A percentile compares a stretch with the other conserved stretches of the same genome.
These are phyloP conservation scores for Raddia distichophylla DNA, from an alignment of 176 grass and related monocot genomes.

Conservation along the genomic window DNA sequence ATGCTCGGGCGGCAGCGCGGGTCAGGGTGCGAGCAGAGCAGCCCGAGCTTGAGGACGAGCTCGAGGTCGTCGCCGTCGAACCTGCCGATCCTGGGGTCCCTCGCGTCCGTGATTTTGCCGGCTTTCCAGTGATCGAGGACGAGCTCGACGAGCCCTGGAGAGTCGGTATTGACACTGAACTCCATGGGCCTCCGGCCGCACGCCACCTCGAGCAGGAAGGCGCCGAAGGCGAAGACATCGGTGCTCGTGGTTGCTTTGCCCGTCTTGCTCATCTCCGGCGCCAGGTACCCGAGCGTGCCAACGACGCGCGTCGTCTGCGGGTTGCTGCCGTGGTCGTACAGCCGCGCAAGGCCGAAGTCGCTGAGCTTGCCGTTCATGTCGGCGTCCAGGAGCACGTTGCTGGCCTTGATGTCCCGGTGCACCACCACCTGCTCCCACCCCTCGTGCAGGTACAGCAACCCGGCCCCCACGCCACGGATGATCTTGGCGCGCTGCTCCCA, in stretches of 20 bases:
- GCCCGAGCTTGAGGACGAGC: slow-evolving; percentile 69
- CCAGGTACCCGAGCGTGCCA: slow-evolving; percentile 72
- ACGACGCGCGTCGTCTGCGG: slow-evolving; percentile 57
- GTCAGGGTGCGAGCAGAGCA: slow-evolving; percentile 78
- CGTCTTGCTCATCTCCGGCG: slow-evolving; percentile 83
- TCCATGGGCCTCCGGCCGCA: slow-evolving; percentile 61
- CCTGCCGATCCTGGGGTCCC: slow-evolving; percentile 48
- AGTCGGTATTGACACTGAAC: slow-evolving; percentile 9
- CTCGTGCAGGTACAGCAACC: slow-evolving; percentile 80
- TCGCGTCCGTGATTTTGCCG: slow-evolving; percentile 45
- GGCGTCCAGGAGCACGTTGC: slow-evolving; percentile 80
- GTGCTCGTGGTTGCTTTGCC: slow-evolving; percentile 66
- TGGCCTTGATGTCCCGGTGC: slow-evolving; percentile 87
- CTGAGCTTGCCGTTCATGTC: slow-evolving; percentile 76
- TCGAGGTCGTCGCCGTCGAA: slow-evolving; percentile 56
- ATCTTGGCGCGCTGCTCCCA: slow-evolving; percentile 66
- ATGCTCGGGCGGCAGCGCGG: slow-evolving; percentile 54
- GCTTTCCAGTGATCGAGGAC: slow-evolving; percentile 65
- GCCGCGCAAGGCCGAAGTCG: slow-evolving; percentile 84
- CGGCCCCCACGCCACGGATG: slow-evolving; percentile 59
- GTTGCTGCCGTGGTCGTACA: slow-evolving; percentile 63
- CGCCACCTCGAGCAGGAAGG: slow-evolving; percentile 64
- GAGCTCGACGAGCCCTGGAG: slow-evolving; percentile 58
- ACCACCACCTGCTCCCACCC: slow-evolving; percentile 92
- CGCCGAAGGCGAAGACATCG: slow-evolving; percentile 76